Percentiles rank a stretch among this genome's conserved stretches.
Conservation (phyloP, 2,329 filamentous ascomycete species). For the Xylaria sp. region DNA sequence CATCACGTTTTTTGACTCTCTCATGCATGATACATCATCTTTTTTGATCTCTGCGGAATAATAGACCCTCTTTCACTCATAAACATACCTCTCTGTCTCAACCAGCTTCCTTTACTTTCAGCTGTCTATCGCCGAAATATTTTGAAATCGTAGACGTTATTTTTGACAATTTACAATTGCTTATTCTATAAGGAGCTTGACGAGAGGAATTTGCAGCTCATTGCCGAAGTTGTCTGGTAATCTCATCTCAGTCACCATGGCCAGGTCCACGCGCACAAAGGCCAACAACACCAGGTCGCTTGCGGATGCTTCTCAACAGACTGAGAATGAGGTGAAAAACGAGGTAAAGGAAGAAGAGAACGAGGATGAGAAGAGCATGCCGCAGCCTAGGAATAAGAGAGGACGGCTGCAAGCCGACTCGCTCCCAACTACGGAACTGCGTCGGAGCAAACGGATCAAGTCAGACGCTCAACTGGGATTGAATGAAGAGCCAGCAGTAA, state of each 20-base stretch:
- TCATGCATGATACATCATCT: neutral
- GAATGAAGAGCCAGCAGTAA: neutral
- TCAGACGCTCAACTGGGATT: neutral
- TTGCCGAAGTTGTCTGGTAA: neutral
- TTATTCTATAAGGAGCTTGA: neutral
- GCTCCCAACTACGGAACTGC: neutral
- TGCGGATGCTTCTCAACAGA: neutral
- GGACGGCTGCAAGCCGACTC: neutral
- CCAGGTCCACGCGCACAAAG: neutral
- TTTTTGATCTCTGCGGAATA: neutral
- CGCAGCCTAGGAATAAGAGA: constrained; percentile 12
- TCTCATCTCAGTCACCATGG: neutral
- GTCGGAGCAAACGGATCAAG: constrained; percentile 14
- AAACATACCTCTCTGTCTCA: too few species aligned
- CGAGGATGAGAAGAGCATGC: neutral
- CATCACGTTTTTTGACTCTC: neutral
- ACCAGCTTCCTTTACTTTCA: too few species aligned
- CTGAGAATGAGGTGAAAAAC: neutral
- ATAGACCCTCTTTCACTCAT: neutral
- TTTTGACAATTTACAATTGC: neutral
- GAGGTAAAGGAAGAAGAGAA: neutral
- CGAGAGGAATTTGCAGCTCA: neutral
- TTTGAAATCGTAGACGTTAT: too few species aligned
- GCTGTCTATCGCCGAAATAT: too few species aligned
- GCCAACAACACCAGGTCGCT: neutral